Conservation (phyloP, 208 protist species). For the Trypanosoma grayi region DNA sequence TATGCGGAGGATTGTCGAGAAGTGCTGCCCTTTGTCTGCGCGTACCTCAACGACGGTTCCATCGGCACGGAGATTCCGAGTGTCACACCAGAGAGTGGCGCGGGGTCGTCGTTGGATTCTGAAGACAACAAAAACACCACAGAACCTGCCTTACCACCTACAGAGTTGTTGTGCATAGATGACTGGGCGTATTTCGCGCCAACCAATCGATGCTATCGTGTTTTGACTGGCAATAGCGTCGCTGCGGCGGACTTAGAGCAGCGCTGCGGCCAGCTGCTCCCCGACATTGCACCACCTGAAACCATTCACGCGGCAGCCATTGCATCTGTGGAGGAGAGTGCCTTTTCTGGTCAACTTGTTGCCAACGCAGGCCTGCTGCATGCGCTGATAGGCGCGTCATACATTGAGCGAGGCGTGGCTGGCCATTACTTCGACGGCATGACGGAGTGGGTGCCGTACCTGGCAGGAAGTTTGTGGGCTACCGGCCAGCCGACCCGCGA, state of each 20-base stretch:
- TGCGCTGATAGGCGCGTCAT: slow-evolving; percentile 53
- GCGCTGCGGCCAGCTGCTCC: slow-evolving; percentile 34
- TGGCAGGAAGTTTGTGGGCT: slow-evolving; percentile 48
- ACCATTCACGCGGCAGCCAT: slow-evolving; percentile 40
- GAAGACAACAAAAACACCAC: background rate
- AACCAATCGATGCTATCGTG: slow-evolving; percentile 2
- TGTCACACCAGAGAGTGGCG: background rate
- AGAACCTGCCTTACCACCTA: slow-evolving; percentile 3
- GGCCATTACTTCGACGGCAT: slow-evolving; percentile 52
- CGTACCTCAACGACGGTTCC: slow-evolving; percentile 69
- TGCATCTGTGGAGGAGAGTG: slow-evolving; percentile 42
- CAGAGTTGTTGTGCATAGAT: background rate
- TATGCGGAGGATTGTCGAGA: slow-evolving; percentile 39
- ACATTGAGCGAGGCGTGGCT: slow-evolving; percentile 34
- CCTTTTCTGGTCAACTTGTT: slow-evolving; percentile 41
- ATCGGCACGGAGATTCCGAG: slow-evolving; percentile 12
- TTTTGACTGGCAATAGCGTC: slow-evolving; percentile 21
- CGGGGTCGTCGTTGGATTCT: background rate
- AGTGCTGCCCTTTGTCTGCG: slow-evolving; percentile 59
- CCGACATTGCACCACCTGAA: slow-evolving; percentile 23
- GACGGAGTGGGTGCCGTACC: slow-evolving; percentile 22
- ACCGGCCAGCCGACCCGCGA: slow-evolving; percentile 29
- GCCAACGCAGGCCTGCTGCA: background rate
- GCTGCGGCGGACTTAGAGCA: slow-evolving; percentile 43
- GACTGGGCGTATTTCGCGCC: slow-evolving; percentile 15